phyloP scores from a whole-genome alignment of 306 rosid genomes.

The Mucuna pruriens region DNA sequence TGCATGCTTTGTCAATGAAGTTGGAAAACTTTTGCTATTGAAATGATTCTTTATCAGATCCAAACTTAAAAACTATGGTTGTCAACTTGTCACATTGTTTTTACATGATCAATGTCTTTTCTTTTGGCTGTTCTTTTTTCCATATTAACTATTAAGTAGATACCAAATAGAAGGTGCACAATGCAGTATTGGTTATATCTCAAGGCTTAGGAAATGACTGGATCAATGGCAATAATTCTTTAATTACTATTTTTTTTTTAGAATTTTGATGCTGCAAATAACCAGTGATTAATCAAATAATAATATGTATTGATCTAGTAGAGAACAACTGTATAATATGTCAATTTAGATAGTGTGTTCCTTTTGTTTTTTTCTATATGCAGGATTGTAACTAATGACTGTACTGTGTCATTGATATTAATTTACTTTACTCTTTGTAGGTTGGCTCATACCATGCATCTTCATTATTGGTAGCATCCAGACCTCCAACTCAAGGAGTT shows the following conservation, averaged over 20 bases:
- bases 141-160: not conserved
- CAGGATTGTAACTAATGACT: slow-evolving; percentile 28
- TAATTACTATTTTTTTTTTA: not conserved
- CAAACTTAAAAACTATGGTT: slow-evolving; percentile 1
- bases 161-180: not conserved
- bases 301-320: not conserved
- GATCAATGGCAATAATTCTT: not conserved
- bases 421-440: slow-evolving; percentile 58
- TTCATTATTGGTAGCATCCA: slow-evolving; percentile 92
- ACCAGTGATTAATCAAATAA: slow-evolving; percentile 22
- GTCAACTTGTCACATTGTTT: not conserved
- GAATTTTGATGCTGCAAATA: not conserved
- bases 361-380: slow-evolving; percentile 14
- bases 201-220: not conserved
- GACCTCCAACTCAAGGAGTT: slow-evolving; percentile 96
- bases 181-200: slow-evolving; percentile 12
- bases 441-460: slow-evolving; percentile 98
- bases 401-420: slow-evolving; percentile 36
- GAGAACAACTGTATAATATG: slow-evolving; percentile 26
- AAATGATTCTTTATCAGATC: slow-evolving; percentile 23
- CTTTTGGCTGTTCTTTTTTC: not conserved
- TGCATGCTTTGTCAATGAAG: slow-evolving; percentile 19
- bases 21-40: not conserved
- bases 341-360: not conserved
- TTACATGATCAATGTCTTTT: not conserved